phyloP scores from a whole-genome alignment of 2,329 filamentous ascomycete species.

The Daldinia eschscholtzii region DNA sequence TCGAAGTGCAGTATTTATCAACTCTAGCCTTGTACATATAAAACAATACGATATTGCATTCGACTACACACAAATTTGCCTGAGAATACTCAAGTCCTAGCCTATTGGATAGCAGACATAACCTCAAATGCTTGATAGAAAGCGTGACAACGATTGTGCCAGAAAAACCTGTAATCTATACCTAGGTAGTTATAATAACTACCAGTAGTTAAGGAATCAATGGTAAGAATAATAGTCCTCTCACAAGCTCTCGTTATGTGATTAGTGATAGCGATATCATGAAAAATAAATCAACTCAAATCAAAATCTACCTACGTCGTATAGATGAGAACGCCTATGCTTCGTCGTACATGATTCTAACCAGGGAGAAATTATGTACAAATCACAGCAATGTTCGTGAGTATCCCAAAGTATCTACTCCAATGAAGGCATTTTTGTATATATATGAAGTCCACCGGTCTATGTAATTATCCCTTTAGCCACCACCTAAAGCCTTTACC shows the following conservation, averaged over 20 bases:
- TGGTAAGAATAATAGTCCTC: too few species aligned
- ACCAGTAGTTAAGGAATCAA: too few species aligned
- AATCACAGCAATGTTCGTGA: neutral
- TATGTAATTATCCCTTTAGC: neutral
- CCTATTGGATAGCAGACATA: neutral
- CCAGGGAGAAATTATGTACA: neutral
- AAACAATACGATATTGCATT: neutral
- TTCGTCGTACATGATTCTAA: neutral
- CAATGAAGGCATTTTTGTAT: neutral
- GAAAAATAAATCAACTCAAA: too few species aligned
- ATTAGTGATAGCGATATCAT: too few species aligned
- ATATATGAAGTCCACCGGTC: neutral
- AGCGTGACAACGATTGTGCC: neutral
- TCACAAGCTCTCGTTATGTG: too few species aligned
- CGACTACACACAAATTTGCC: neutral
- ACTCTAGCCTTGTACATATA: conserved; percentile 17
- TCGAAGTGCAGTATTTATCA: conserved; percentile 7
- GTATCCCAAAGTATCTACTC: neutral
- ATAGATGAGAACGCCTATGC: too few species aligned
- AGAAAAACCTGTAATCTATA: too few species aligned
- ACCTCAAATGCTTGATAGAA: neutral
- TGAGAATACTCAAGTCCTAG: too few species aligned
- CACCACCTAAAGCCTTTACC: neutral
- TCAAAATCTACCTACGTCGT: too few species aligned
- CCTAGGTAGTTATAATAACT: too few species aligned